Conservation (phyloP, 179 eudicot species). For the Pouteria campechiana region DNA sequence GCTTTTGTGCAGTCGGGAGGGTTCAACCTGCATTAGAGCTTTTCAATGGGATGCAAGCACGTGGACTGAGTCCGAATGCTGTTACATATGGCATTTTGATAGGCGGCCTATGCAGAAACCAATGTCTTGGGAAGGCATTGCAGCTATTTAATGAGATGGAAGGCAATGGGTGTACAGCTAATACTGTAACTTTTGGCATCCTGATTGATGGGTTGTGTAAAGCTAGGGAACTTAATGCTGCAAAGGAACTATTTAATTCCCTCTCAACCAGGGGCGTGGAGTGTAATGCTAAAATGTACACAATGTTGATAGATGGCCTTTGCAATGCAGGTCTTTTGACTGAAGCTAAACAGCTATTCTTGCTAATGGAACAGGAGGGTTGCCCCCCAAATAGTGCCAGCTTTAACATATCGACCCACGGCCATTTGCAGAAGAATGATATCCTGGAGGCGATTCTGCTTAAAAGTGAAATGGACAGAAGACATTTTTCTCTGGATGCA, state of each 20-base stretch:
- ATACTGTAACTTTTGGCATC: not conserved
- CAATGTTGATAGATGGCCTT: not conserved
- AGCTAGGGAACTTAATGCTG: not conserved
- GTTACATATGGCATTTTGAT: not conserved
- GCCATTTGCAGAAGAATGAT: no score
- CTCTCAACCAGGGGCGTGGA: not conserved
- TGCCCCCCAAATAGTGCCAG: conserved; percentile 3
- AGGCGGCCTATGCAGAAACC: not conserved
- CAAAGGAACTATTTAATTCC: not conserved
- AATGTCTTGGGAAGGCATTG: not conserved
- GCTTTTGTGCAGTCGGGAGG: no score
- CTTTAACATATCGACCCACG: no score
- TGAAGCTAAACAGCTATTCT: conserved; percentile 3
- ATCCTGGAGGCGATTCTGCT: no score
- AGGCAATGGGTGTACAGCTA: not conserved
- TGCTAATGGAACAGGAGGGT: conserved; percentile 2
- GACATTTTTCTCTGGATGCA: no score
- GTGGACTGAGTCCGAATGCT: not conserved
- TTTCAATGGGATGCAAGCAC: not conserved
- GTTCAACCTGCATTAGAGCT: not conserved
- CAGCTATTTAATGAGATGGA: not conserved
- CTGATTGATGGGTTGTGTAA: not conserved
- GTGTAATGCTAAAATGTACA: conserved; percentile 2
- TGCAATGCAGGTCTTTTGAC: not conserved
- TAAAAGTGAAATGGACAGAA: no score